Conservation (phyloP, 2,329 filamentous ascomycete species). For the Talaromyces pinophilus region DNA sequence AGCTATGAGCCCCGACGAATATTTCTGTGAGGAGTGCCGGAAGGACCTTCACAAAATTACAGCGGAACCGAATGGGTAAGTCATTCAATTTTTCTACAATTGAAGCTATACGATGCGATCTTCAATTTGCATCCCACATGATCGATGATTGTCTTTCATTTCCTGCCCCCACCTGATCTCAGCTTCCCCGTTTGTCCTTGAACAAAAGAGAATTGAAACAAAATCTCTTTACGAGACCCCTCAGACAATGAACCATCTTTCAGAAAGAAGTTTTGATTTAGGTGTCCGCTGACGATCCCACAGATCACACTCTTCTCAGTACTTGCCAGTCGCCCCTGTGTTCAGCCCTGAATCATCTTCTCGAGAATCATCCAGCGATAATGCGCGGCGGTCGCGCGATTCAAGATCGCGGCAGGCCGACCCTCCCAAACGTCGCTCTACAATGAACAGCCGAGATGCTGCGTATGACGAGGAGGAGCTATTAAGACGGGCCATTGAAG, state of each 20-base stretch:
- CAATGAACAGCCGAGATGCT: conserved; percentile 94
- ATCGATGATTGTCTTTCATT: background rate
- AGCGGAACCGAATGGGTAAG: conserved; percentile 81
- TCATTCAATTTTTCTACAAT: conserved; percentile 27
- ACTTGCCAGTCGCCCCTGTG: conserved; percentile 59
- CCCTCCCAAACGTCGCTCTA: conserved; percentile 81
- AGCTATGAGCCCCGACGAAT: conserved; percentile 88
- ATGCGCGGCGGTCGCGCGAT: conserved; percentile 42
- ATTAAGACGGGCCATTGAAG: conserved; percentile 84
- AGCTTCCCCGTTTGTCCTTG: background rate
- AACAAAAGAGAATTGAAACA: background rate
- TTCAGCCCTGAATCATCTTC: conserved; percentile 49
- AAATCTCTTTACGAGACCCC: background rate
- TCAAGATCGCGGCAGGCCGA: conserved; percentile 53
- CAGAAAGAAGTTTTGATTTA: background rate
- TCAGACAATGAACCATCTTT: background rate
- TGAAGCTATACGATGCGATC: background rate
- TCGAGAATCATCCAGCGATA: conserved; percentile 45
- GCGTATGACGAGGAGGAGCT: conserved; percentile 95
- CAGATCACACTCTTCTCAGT: conserved; percentile 65
- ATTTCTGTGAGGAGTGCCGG: conserved; percentile 94
- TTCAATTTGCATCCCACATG: background rate
- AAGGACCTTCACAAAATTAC: conserved; percentile 87
- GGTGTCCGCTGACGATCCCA: conserved; percentile 33
- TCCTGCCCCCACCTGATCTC: conserved; percentile 9